Conservation (phyloP, 2,329 filamentous ascomycete species). For the Plenodomus biglobosus region DNA sequence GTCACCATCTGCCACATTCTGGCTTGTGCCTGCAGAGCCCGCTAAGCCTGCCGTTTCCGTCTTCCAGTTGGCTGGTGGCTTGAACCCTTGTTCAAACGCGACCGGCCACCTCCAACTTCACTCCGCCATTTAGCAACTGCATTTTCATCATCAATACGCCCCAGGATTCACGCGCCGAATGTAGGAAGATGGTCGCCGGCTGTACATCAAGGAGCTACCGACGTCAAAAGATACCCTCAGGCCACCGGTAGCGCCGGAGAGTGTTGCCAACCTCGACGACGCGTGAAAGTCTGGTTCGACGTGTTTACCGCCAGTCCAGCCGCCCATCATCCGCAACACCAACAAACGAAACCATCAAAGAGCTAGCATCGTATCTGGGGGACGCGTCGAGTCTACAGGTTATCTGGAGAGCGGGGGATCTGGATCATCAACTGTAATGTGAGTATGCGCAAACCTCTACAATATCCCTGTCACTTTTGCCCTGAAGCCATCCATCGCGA, state of each 20-base stretch:
- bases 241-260: slow-evolving; percentile 11
- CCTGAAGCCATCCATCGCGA: slow-evolving; percentile 7
- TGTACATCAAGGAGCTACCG: slow-evolving; percentile 8
- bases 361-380: slow-evolving; percentile 7
- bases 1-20: slow-evolving; percentile 15
- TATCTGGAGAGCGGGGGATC: background rate
- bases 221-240: slow-evolving; percentile 10
- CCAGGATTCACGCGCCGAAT: slow-evolving; percentile 3
- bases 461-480: slow-evolving; percentile 7
- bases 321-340: slow-evolving; percentile 13
- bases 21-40: slow-evolving; percentile 2
- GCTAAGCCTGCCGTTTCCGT: background rate
- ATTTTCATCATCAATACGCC: slow-evolving; percentile 15
- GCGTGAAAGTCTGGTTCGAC: slow-evolving; percentile 30
- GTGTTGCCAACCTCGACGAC: slow-evolving; percentile 24
- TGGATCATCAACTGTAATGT: slow-evolving; percentile 7
- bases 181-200: slow-evolving; percentile 22
- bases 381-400: background rate
- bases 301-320: slow-evolving; percentile 27
- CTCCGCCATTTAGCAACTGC: slow-evolving; percentile 16
- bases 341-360: slow-evolving; percentile 10
- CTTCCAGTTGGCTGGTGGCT: background rate
- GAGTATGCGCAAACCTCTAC: slow-evolving; percentile 10
- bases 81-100: slow-evolving; percentile 22
- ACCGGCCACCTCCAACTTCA: slow-evolving; percentile 2